A percentile compares a stretch with the other conserved stretches of the same genome.
Conservation (phyloP, 768 basidiomycete species). For the Agrocybe praecox region DNA sequence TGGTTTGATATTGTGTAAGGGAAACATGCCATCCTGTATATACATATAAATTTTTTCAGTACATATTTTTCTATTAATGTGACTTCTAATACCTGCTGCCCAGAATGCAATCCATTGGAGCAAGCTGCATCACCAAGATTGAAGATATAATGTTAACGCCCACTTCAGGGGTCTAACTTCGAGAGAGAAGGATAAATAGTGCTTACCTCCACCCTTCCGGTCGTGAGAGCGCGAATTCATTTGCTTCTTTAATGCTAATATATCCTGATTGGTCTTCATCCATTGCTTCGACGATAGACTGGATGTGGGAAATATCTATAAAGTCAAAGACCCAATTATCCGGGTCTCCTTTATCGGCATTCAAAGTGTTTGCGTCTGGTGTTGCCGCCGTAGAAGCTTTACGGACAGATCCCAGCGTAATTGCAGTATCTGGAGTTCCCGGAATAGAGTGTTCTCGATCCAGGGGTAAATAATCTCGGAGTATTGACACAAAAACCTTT, state of each 20-base stretch:
- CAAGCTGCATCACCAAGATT: no score
- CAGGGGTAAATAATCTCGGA: slow-evolving; percentile 7
- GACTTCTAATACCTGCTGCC: slow-evolving; percentile 19
- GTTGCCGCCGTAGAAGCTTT: no score
- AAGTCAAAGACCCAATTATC: slow-evolving; percentile 26
- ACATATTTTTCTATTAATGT: neutral
- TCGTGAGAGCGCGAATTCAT: slow-evolving; percentile 22
- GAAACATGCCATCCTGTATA: slow-evolving; percentile 8
- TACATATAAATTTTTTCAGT: neutral
- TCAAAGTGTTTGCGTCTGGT: neutral
- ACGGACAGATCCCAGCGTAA: neutral
- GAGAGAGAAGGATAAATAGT: no score
- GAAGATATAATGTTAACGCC: no score
- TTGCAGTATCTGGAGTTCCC: neutral
- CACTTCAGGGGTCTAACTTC: no score
- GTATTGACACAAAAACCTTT: slow-evolving; percentile 10
- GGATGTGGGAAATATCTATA: slow-evolving; percentile 27
- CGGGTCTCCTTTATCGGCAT: neutral
- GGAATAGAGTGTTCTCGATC: neutral
- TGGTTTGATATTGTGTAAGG: neutral
- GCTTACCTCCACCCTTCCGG: slow-evolving; percentile 24
- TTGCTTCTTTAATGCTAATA: slow-evolving; percentile 29
- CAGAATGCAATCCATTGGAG: slow-evolving; percentile 31
- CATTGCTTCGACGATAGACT: slow-evolving; percentile 26
- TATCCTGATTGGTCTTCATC: slow-evolving; percentile 30